These are phyloP conservation scores for Apostasia ramifera DNA, from an alignment of 106 monocot genomes.

Conservation along the genomic window DNA sequence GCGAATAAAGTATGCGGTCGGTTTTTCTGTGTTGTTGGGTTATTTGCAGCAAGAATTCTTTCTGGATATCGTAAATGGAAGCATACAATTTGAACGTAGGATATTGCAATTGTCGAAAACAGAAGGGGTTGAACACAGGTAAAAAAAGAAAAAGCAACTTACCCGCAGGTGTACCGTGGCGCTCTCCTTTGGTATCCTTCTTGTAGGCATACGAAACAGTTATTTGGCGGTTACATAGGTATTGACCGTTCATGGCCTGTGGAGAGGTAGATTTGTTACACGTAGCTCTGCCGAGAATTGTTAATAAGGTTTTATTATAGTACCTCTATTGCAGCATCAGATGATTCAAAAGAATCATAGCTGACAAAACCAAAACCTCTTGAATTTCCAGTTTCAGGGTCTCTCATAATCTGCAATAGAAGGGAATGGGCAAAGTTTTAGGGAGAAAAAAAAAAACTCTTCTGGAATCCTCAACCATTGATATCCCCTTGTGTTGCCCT, in stretches of 20 bases:
- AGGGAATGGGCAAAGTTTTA: not conserved
- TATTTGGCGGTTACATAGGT: constrained; percentile 87
- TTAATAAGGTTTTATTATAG: not conserved
- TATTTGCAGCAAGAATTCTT: constrained; percentile 81
- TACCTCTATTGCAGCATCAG: constrained; percentile 96
- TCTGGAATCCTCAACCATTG: too few relatives aligned
- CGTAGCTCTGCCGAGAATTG: not conserved
- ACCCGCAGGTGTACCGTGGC: constrained; percentile 98
- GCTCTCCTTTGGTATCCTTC: constrained; percentile 97
- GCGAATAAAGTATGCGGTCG: constrained; percentile 89
- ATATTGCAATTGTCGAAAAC: too few relatives aligned
- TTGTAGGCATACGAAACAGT: constrained; percentile 96
- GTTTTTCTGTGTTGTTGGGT: constrained; percentile 61
- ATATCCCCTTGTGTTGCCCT: too few relatives aligned
- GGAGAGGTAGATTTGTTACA: not conserved
- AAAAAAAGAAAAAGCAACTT: not conserved
- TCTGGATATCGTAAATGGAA: constrained; percentile 33
- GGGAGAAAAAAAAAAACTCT: not conserved
- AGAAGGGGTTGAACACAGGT: too few relatives aligned
- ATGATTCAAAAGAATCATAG: constrained; percentile 94
- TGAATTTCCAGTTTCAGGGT: constrained; percentile 92
- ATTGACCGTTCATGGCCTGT: constrained; percentile 95
- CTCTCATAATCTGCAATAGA: constrained; percentile 78
- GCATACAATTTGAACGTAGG: not conserved
- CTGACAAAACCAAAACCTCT: constrained; percentile 96